Evolutionary conservation across 2,329 filamentous ascomycete species (phyloP), one percentile per base, ranked within the genome.

Genomic region (Thelonectria blattea): DNA sequence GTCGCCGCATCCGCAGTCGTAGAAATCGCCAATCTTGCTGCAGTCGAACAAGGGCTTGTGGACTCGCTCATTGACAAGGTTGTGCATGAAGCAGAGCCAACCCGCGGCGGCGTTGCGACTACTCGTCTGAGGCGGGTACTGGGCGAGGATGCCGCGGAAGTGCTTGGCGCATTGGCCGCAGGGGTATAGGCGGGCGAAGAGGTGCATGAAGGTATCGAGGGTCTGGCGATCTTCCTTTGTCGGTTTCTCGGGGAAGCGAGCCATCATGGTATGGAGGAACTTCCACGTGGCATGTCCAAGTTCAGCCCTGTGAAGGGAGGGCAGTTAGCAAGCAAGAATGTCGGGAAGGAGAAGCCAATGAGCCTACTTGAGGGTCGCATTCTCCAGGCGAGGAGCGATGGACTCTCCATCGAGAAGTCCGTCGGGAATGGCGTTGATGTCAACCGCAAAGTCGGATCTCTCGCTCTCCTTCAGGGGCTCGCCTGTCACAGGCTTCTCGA

Each of bases 311-410:
- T 52, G 24, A 45, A 52, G 18, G 46, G 55, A 32, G 24, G 12
- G 32, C 1, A 46, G 59, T 65, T 60, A 68, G 58, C 53, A 51
- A 43, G 12, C 58, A 32, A n/a, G n/a, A 30, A 12, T 15, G 43
- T 46, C 10, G 8, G 27, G n/a, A 18, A 12, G 20, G 6, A 10
- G 22, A 30, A 32, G 45, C n/a, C 2, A 48, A 43, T 30, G 42
- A 37, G 71, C 81, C 51, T 80, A 90, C 88, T 94, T 95, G 55
- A 87, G 80, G 7, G 91, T 95, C 61, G 89, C 91, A 76, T 95
- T 95, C 72, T 91, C 91, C 54, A 95, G 80, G 77, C 92, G 93
- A 1, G 91, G 89, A 52, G 91, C 91, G 70, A 93, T 94, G 3
- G 88, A 88, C 56, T 86, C 86, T 57, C 90, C 91, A 17, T 83